Evolutionary conservation across 352 stramenopile genomes (phyloP).

Genomic region (Phytopythium ostracodes): DNA sequence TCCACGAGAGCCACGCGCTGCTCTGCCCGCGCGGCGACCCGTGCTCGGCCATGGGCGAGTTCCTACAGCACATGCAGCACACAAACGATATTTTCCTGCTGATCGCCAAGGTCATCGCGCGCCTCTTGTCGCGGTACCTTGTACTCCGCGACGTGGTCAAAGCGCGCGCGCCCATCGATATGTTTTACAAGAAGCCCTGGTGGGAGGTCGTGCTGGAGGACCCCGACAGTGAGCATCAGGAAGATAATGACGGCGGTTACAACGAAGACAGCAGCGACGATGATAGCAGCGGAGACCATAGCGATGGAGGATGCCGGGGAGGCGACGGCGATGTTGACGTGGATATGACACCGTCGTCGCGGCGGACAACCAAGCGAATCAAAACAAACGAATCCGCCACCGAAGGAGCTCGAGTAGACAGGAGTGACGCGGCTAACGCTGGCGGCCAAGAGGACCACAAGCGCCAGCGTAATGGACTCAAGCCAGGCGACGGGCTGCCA

Average conservation of each 20-base stretch:
- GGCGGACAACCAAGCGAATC: neutral
- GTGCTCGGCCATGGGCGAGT: conserved; percentile 60
- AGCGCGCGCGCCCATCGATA: conserved; percentile 68
- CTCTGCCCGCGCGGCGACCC: conserved; percentile 64
- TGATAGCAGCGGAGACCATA: conserved; percentile 21
- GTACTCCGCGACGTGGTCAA: conserved; percentile 50
- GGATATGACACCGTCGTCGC: neutral
- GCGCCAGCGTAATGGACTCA: too few species aligned
- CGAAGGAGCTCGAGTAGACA: neutral
- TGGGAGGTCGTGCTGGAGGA: conserved; percentile 80
- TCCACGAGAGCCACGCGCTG: conserved; percentile 70
- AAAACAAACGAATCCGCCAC: neutral
- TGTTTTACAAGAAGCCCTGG: conserved; percentile 91
- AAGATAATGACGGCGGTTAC: conserved; percentile 17
- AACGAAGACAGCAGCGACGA: conserved; percentile 19
- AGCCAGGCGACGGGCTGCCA: neutral
- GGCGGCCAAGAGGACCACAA: conserved; percentile 8
- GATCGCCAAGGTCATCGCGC: conserved; percentile 81
- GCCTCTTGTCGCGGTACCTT: conserved; percentile 55
- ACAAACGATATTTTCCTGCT: conserved; percentile 93
- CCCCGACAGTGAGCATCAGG: conserved; percentile 40
- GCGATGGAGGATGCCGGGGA: neutral
- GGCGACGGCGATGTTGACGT: neutral
- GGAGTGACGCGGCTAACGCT: conserved; percentile 8
- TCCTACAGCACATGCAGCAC: conserved; percentile 63